phyloP scores from a whole-genome alignment of 345 rosid genomes.

The Pelargonium nanum region DNA sequence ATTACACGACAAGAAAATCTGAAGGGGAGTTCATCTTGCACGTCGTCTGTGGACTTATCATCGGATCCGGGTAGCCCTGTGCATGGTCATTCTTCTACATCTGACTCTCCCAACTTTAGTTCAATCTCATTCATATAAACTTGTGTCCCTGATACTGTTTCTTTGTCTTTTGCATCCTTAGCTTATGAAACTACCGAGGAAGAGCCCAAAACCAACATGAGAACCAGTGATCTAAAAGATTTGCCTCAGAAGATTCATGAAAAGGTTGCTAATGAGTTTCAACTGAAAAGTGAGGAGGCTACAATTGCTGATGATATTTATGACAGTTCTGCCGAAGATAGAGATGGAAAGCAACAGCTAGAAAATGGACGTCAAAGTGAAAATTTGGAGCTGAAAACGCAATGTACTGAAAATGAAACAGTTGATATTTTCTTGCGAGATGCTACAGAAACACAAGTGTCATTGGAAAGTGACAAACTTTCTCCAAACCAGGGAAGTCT shows the following conservation, averaged over 20 bases:
- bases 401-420: constrained; percentile 22
- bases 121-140: constrained; percentile 9
- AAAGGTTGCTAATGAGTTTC: constrained; percentile 3
- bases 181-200: constrained; percentile 19
- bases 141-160: constrained; percentile 12
- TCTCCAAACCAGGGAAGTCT: constrained; percentile 21
- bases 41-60: constrained; percentile 41
- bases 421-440: constrained; percentile 12
- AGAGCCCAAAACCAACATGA: constrained; percentile 11
- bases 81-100: constrained; percentile 23
- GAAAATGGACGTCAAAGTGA: constrained; percentile 16
- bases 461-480: constrained; percentile 12
- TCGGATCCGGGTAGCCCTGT: constrained; percentile 33
- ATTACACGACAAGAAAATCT: constrained; percentile 14
- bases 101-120: constrained; percentile 19
- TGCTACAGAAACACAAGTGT: constrained; percentile 12
- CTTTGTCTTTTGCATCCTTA: constrained; percentile 19
- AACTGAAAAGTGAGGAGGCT: background rate
- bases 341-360: constrained; percentile 8
- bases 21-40: constrained; percentile 25
- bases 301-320: constrained; percentile 11
- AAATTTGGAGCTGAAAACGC: no score
- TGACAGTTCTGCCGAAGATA: constrained; percentile 17
- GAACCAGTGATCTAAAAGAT: constrained; percentile 12
- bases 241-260: constrained; percentile 16